phyloP scores from a whole-genome alignment of 2,329 filamentous ascomycete species.

The Pseudocercospora fijiensis region DNA sequence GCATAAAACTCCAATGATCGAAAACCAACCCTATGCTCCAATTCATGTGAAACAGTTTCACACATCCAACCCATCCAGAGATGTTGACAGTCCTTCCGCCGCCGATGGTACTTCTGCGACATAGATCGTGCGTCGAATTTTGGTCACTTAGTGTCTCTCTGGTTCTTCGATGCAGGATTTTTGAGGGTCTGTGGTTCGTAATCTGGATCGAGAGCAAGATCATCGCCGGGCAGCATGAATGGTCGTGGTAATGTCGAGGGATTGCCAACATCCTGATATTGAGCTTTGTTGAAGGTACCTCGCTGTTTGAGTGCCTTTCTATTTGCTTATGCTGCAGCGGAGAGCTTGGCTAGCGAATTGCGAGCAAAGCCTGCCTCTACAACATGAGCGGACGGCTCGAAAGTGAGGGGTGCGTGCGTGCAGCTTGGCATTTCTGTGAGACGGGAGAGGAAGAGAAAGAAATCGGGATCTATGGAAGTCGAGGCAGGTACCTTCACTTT shows the following conservation, averaged over 20 bases:
- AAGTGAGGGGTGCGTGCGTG: background rate
- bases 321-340: background rate
- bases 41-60: constrained; percentile 62
- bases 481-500: background rate
- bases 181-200: constrained; percentile 54
- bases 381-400: background rate
- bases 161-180: constrained; percentile 51
- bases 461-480: background rate
- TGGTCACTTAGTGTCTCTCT: constrained; percentile 53
- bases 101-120: constrained; percentile 49
- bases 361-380: background rate
- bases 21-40: constrained; percentile 71
- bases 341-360: background rate
- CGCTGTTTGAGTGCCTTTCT: background rate
- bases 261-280: background rate
- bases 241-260: constrained; percentile 55
- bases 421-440: background rate
- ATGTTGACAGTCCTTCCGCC: constrained; percentile 23
- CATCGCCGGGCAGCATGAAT: constrained; percentile 60
- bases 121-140: constrained; percentile 53
- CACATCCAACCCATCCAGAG: constrained; percentile 60
- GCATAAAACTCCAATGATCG: constrained; percentile 66
- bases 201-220: constrained; percentile 55
- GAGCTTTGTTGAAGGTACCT: background rate
- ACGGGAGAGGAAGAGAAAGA: background rate